A percentile compares a stretch with the other conserved stretches of the same genome.
These are phyloP conservation scores for Phoma sp. DNA, from an alignment of 2,329 filamentous ascomycete genomes.

Conservation along the genomic window DNA sequence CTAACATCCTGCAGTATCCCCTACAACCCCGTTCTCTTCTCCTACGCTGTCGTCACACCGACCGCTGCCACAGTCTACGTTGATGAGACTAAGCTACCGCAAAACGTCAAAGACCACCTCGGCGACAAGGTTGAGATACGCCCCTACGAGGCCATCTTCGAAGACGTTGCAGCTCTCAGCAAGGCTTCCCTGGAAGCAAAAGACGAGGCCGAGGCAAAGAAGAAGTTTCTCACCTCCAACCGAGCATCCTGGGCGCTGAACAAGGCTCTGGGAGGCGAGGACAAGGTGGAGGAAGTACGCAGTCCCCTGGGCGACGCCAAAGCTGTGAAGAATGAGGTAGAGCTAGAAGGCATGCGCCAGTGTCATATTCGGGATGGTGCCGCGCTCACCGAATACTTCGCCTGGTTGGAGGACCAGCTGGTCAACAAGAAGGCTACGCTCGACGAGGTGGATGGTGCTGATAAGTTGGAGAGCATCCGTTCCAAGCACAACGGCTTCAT, in stretches of 20 bases:
- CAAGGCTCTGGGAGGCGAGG: constrained; percentile 82
- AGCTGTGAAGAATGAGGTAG: constrained; percentile 89
- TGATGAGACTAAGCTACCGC: constrained; percentile 77
- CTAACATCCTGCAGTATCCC: constrained; percentile 68
- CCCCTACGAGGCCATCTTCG: constrained; percentile 83
- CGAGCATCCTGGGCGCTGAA: constrained; percentile 93
- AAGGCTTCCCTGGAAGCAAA: constrained; percentile 46
- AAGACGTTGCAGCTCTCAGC: constrained; percentile 74
- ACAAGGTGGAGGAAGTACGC: constrained; percentile 82
- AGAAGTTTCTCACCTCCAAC: constrained; percentile 85
- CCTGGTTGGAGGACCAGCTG: constrained; percentile 93
- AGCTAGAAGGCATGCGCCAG: constrained; percentile 89
- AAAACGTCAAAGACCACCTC: constrained; percentile 74
- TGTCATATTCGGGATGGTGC: constrained; percentile 95
- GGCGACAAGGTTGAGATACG: constrained; percentile 74
- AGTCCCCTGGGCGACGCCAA: constrained; percentile 92
- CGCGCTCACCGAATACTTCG: constrained; percentile 89
- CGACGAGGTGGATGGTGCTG: constrained; percentile 90
- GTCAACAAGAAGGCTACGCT: constrained; percentile 73
- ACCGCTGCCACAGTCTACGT: constrained; percentile 81
- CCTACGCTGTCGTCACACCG: constrained; percentile 87
- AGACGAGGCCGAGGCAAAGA: constrained; percentile 44
- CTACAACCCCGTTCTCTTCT: constrained; percentile 98
- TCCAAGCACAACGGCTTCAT: constrained; percentile 77
- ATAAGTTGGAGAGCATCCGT: constrained; percentile 83